Evolutionary conservation across 2,329 filamentous ascomycete genomes (phyloP).

Genomic region (Cladosporium sp.): DNA sequence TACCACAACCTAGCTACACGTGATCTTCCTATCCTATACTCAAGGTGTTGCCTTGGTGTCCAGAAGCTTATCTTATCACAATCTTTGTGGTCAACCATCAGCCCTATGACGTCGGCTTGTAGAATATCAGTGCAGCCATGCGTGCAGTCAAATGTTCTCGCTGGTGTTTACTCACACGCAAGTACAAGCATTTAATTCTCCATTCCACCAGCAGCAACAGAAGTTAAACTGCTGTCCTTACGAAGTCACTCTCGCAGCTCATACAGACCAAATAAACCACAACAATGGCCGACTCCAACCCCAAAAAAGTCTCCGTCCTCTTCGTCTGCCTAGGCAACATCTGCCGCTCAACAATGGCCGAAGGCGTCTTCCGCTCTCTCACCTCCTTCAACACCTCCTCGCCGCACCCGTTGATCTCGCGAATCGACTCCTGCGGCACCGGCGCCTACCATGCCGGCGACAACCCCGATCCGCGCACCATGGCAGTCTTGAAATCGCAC

Average conservation of each 20-base stretch:
- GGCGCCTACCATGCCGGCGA: slow-evolving; percentile 79
- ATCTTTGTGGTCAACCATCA: no score
- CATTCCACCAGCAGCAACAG: background rate
- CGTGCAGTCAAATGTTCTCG: no score
- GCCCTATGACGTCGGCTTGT: no score
- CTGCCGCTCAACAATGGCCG: slow-evolving; percentile 88
- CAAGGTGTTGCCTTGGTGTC: no score
- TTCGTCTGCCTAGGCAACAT: slow-evolving; percentile 98
- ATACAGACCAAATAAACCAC: background rate
- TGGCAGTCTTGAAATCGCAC: slow-evolving; percentile 69
- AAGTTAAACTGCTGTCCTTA: background rate
- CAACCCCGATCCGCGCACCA: slow-evolving; percentile 75
- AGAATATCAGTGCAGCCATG: no score
- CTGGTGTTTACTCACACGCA: background rate
- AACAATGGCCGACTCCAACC: slow-evolving; percentile 17
- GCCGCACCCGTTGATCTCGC: slow-evolving; percentile 54
- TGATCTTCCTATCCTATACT: no score
- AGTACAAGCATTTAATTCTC: no score
- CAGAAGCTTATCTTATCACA: no score
- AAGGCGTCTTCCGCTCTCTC: slow-evolving; percentile 81
- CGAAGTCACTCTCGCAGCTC: background rate
- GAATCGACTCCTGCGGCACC: slow-evolving; percentile 86
- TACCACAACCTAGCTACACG: no score
- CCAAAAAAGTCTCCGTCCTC: slow-evolving; percentile 61
- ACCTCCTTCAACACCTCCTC: slow-evolving; percentile 35